Base-by-base conservation (phyloP, 768 basidiomycete genomes). In the Tricholoma furcatifolium region DNA sequence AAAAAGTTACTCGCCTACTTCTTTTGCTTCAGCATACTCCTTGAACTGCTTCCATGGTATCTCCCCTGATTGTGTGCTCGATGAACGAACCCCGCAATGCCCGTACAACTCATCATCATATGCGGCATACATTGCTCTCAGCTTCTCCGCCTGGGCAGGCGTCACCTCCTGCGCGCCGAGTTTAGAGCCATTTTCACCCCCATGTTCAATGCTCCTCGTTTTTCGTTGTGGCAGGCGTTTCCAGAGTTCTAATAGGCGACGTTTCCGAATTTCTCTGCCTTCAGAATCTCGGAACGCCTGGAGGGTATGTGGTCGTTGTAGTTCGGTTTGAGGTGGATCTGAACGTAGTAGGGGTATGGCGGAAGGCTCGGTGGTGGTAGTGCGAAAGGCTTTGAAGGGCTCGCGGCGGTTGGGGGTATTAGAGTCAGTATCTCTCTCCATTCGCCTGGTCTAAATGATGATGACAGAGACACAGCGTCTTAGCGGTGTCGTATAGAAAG, bases 81-180 rank as follows among this genome's bases (percentile, higher is more conserved):
- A 74, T 27, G 65, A 63, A 56, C 72, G 70, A 43, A 73, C 75
- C 18, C 77, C 73, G 67, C 82, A 83, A 60, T 73, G 73, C 43
- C 75, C 73, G 51, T 87, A 70, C 38, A 97, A 71, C 65, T 96
- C 93, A 59, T 81, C 79, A 59, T 89, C 83, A 71, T 96, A 96
- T 59, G 80, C 78, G 59, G 88, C 82, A 70, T 96, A 95, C 70
- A 83, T 78, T 43, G 75, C 79, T 61, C 83, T 74, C 59, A 91
- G 71, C 61, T 77, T 70, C 60, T 84, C 79, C 14, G 86, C 91
- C 54, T 78, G 71, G 62, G 85, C 82, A 31, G 78, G 83, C 42
- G 80, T 83, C 56, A 85, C 59, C n/a, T 57, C 57, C 17, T 60
- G 56, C 20, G 57, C 50, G 31, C 58, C 58, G 51, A 50, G 44